Conservation (phyloP, 441 rosid species). For the Populus hybrid region DNA sequence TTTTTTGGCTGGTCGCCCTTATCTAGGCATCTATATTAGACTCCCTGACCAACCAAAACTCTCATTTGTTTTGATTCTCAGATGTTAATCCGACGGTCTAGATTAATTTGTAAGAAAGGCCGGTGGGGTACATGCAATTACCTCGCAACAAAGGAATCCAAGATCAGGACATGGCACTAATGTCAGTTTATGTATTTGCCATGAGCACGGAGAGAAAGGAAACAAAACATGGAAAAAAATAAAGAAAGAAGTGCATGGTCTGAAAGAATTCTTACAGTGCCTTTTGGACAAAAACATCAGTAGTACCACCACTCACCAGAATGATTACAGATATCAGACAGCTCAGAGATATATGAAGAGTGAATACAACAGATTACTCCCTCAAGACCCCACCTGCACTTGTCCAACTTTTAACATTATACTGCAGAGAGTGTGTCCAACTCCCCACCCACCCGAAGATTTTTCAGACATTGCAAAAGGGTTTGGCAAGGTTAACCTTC, state of each 20-base stretch:
- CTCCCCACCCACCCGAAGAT: background rate
- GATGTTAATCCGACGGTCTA: slow-evolving; percentile 22
- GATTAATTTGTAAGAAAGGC: slow-evolving; percentile 3
- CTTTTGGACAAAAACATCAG: slow-evolving; percentile 23
- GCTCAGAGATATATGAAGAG: slow-evolving; percentile 35
- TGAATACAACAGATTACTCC: slow-evolving; percentile 37
- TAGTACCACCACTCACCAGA: slow-evolving; percentile 20
- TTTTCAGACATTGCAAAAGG: slow-evolving; percentile 17
- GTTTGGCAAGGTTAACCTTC: slow-evolving; percentile 18
- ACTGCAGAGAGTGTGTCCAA: background rate
- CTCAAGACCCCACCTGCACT: slow-evolving; percentile 29
- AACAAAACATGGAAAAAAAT: background rate
- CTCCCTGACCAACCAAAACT: background rate
- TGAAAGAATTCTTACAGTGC: slow-evolving; percentile 17
- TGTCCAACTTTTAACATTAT: background rate
- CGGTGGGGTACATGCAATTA: slow-evolving; percentile 1
- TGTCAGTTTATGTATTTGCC: slow-evolving; percentile 5
- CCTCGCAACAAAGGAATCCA: slow-evolving; percentile 13
- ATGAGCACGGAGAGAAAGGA: slow-evolving; percentile 12
- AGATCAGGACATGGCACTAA: slow-evolving; percentile 19
- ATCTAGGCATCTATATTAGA: background rate
- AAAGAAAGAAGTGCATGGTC: background rate
- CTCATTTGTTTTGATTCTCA: slow-evolving; percentile 1
- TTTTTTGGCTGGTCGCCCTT: slow-evolving; percentile 9
- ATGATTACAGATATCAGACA: slow-evolving; percentile 41